These are phyloP conservation scores for Carex arenaria DNA, from an alignment of 202 grass and related monocot genomes.

Conservation along the genomic window DNA sequence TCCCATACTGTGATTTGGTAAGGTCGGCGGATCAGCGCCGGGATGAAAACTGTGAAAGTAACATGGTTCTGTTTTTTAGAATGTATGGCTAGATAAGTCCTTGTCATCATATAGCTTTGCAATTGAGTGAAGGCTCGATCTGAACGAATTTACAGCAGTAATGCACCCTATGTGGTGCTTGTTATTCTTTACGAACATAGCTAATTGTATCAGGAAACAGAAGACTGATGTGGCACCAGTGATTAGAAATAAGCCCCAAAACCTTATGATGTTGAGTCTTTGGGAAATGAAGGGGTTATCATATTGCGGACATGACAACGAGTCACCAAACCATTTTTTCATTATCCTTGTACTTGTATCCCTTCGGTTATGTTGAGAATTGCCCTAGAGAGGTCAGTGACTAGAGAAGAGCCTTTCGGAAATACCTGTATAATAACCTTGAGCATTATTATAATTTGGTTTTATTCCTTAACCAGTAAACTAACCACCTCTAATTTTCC, in stretches of 20 bases:
- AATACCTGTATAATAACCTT: constrained; percentile 40
- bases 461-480: neutral
- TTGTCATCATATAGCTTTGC: constrained; percentile 36
- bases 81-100: constrained; percentile 27
- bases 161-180: neutral
- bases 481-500: too few species aligned
- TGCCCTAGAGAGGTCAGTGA: constrained; percentile 57
- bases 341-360: constrained; percentile 40
- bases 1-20: too few species aligned
- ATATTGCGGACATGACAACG: constrained; percentile 21
- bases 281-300: constrained; percentile 37
- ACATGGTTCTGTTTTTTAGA: too few species aligned
- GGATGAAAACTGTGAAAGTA: too few species aligned
- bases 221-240: constrained; percentile 48
- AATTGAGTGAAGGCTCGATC: constrained; percentile 13
- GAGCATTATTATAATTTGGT: neutral
- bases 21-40: too few species aligned
- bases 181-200: constrained; percentile 21
- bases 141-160: constrained; percentile 5
- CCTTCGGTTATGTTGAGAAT: constrained; percentile 62
- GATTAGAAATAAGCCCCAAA: constrained; percentile 75
- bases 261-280: constrained; percentile 49
- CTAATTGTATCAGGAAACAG: constrained; percentile 37
- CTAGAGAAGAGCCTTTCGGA: constrained; percentile 60
- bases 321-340: constrained; percentile 63